These are phyloP conservation scores for Arabidopsis arenosa DNA, from an alignment of 345 rosid genomes.

Conservation along the genomic window DNA sequence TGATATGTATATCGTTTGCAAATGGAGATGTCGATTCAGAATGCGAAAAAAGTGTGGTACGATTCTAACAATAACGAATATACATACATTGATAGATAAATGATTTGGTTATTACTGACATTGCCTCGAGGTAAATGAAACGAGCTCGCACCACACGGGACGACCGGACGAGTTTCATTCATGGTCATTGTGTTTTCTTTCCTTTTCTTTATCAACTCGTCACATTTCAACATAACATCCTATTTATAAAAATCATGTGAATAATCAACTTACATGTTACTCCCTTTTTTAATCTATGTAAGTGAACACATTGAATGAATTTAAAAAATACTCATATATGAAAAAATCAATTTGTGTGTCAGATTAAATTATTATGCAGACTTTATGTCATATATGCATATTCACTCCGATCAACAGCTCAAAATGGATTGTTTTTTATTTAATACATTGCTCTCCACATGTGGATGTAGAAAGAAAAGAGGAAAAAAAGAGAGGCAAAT, in stretches of 20 bases:
- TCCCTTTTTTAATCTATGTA: background rate
- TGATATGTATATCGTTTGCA: no score
- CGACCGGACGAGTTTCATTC: no score
- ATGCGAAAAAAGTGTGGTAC: no score
- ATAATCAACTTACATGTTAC: background rate
- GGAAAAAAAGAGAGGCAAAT: background rate
- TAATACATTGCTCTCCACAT: conserved; percentile 32
- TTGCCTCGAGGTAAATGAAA: no score
- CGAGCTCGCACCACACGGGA: no score
- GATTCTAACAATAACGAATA: no score
- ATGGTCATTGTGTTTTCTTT: no score
- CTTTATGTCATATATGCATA: conserved; percentile 8
- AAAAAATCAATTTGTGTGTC: conserved; percentile 11
- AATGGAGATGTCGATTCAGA: no score
- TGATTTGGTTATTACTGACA: no score
- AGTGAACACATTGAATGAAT: conserved; percentile 24
- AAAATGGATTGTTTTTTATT: conserved; percentile 13
- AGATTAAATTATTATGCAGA: conserved; percentile 37
- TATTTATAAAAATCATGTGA: background rate
- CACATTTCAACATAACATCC: background rate
- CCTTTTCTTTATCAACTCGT: no score
- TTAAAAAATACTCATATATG: conserved; percentile 1
- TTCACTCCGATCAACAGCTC: conserved; percentile 20
- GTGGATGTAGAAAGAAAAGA: conserved; percentile 17
- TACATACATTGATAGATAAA: no score